phyloP scores from a whole-genome alignment of 371 early-diverging fungal species.

The Fennellomyces sp. region DNA sequence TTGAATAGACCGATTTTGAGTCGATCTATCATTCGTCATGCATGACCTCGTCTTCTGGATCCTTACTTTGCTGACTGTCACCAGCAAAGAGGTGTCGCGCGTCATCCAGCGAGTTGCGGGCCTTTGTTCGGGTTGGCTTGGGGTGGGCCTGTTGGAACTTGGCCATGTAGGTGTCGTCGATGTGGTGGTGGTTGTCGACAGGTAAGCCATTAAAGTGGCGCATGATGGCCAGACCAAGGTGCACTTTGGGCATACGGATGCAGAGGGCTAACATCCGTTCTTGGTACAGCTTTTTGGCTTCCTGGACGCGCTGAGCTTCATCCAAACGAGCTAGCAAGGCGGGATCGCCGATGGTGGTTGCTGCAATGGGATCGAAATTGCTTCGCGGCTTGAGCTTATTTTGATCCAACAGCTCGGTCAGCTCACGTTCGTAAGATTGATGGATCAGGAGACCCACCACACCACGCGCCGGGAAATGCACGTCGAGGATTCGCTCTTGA shows the following conservation, averaged over 20 bases:
- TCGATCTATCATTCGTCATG: not conserved
- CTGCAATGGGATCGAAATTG: not conserved
- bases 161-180: not conserved
- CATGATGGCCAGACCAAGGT: not conserved
- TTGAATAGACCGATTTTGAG: conserved; percentile 5
- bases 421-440: not conserved
- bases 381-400: not conserved
- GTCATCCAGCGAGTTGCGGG: not conserved
- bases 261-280: conserved; percentile 2
- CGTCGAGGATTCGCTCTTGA: not conserved
- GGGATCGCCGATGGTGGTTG: not conserved
- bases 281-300: not conserved
- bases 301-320: not conserved
- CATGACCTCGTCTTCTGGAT: not conserved
- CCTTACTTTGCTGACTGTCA: no score
- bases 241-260: not conserved
- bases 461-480: conserved; percentile 7
- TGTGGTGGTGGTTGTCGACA: not conserved
- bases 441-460: conserved; percentile 3
- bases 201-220: not conserved
- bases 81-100: not conserved
- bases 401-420: not conserved
- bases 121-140: not conserved
- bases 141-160: not conserved
- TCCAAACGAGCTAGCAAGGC: not conserved